Base-by-base conservation (phyloP, 2,329 filamentous ascomycete species). In the Stagonosporopsis vannaccii region DNA sequence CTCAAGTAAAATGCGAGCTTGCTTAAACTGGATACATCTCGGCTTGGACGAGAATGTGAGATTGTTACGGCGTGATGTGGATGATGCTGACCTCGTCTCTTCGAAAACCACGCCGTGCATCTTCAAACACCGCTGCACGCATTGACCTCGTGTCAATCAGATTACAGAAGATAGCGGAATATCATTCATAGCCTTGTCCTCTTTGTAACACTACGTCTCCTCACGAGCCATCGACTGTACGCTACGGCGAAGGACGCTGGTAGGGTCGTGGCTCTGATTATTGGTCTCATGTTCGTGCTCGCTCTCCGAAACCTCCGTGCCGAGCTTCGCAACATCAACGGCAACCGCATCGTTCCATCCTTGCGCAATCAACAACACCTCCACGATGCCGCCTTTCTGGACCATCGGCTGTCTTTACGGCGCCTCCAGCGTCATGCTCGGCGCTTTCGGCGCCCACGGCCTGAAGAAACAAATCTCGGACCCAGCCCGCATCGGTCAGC, bases 361-460 rank as follows among this genome's bases (percentile, higher is more conserved):
- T 12, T 13, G 17, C 28, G 23, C 6, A 41, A 39, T 25, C 23
- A 58, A 30, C 17, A n/a, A n/a, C 40, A 28, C 26, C 53, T 17
- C 43, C 7, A 63, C 54, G 35, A 78, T 77, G 74, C 68, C 74
- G 6, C 70, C 75, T 37, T 85, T 86, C 78, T 89, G 84, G 83
- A 85, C 82, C 36, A 75, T 87, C 48, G 87, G 85, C 58, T 86
- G 84, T 67, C 71, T 89, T 48, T 87, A 83, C 68, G 87, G 86
- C 73, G 87, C 86, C 9, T 77, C 82, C 4, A 82, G 83, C 68
- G 87, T 90, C 44, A 79, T 79, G 15, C 72, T 89, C 51, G 87
- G 87, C 28, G 87, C 87, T 0, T 90, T 90, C 73, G 87, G 87
- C 32, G 86, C 87, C 12, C 87, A 90, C 69, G 87, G 87, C 11